Evolutionary conservation across 2,329 filamentous ascomycete genomes (phyloP).

Genomic region (Ceratocystis variospora): DNA sequence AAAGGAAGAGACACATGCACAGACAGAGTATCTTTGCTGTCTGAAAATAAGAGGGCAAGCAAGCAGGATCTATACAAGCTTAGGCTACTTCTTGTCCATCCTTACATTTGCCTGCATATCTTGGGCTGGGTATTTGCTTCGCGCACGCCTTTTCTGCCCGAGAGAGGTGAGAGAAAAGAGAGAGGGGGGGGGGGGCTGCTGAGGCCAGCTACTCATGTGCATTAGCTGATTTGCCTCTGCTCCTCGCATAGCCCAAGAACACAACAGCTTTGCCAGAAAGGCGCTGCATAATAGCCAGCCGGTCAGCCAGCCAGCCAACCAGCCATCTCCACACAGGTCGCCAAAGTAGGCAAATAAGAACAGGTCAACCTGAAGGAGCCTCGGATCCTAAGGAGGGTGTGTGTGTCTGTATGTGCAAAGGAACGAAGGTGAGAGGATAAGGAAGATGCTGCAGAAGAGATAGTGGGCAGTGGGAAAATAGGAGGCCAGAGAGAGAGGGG

Average conservation of each 20-base stretch:
- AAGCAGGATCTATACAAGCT: neutral
- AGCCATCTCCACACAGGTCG: neutral
- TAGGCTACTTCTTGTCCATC: neutral
- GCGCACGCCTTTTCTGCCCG: no score
- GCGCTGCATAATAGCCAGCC: neutral
- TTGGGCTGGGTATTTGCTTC: no score
- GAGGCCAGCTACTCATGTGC: neutral
- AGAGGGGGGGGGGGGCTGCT: neutral
- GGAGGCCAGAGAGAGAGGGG: neutral
- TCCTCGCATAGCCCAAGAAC: neutral
- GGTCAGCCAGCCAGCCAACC: neutral
- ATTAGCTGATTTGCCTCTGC: neutral
- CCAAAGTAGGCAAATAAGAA: neutral
- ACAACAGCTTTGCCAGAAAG: neutral
- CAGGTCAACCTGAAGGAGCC: neutral
- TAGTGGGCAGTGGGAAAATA: neutral
- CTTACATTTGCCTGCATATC: no score
- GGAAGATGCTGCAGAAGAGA: neutral
- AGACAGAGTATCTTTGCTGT: neutral
- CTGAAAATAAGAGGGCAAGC: neutral
- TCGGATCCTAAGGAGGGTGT: neutral
- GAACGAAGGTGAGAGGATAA: neutral
- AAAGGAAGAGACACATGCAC: neutral
- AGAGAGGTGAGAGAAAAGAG: no score
- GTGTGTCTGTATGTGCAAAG: neutral